A percentile compares a stretch with the other conserved stretches of the same genome.
Conservation (phyloP, 768 basidiomycete genomes). For the Amylocystis lapponica region DNA sequence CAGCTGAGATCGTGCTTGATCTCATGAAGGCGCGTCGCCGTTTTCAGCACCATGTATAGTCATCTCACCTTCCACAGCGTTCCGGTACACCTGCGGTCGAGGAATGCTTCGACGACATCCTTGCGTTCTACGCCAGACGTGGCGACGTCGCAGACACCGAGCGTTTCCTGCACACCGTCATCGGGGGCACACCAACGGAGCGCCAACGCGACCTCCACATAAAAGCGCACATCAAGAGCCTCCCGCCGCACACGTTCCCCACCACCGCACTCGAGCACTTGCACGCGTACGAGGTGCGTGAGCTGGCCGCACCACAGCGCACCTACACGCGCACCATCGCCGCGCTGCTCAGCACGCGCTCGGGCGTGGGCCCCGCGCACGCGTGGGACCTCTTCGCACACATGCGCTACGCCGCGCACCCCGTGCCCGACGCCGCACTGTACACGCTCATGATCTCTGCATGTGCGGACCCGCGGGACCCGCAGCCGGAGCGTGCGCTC, state of each 20-base stretch:
- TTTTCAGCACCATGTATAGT: background rate
- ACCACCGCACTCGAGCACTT: slow-evolving; percentile 59
- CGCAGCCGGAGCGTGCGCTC: slow-evolving; percentile 83
- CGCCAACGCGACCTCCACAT: slow-evolving; percentile 68
- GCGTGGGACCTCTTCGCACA: slow-evolving; percentile 95
- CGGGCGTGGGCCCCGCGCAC: slow-evolving; percentile 50
- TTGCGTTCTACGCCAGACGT: slow-evolving; percentile 42
- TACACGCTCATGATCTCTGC: slow-evolving; percentile 87
- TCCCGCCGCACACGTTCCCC: slow-evolving; percentile 45
- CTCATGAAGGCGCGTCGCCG: slow-evolving; percentile 43
- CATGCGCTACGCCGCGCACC: slow-evolving; percentile 94
- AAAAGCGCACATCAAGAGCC: slow-evolving; percentile 53
- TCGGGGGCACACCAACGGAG: slow-evolving; percentile 36
- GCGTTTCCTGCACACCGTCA: slow-evolving; percentile 9
- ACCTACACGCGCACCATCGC: slow-evolving; percentile 70
- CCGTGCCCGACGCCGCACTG: slow-evolving; percentile 61
- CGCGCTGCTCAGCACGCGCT: slow-evolving; percentile 43
- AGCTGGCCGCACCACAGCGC: slow-evolving; percentile 59
- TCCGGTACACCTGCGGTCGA: slow-evolving; percentile 38
- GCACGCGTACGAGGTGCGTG: slow-evolving; percentile 64
- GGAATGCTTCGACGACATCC: slow-evolving; percentile 38
- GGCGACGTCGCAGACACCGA: slow-evolving; percentile 46
- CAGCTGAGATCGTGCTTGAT: slow-evolving; percentile 44
- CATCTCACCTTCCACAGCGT: slow-evolving; percentile 27
- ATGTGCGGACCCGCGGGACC: slow-evolving; percentile 52